Conservation (phyloP, 495 filamentous ascomycete genomes). For the Hypoxylon perforatum region DNA sequence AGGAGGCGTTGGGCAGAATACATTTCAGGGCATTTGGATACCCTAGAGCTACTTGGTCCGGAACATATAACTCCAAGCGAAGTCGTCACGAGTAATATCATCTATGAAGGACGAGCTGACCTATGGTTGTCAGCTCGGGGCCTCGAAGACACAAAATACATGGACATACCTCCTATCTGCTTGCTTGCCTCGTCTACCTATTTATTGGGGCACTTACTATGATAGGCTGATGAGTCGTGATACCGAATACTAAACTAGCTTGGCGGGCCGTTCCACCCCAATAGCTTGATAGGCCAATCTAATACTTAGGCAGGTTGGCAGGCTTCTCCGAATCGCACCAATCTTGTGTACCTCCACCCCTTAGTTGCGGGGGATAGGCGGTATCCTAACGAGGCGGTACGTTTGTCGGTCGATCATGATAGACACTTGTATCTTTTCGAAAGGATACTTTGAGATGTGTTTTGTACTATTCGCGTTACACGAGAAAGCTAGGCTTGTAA, state of each 20-base stretch:
- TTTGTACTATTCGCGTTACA: slow-evolving; percentile 22
- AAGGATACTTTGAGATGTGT: slow-evolving; percentile 22
- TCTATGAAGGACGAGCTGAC: background rate
- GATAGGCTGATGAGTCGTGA: slow-evolving; percentile 6
- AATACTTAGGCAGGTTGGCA: background rate
- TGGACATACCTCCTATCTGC: background rate
- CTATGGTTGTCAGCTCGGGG: background rate
- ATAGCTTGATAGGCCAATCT: background rate
- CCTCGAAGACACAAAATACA: background rate
- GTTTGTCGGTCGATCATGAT: background rate
- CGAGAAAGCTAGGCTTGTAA: too few species aligned
- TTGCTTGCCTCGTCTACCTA: background rate
- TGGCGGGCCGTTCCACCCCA: slow-evolving; percentile 33
- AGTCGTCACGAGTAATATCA: slow-evolving; percentile 3
- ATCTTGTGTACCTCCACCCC: background rate
- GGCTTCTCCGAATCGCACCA: slow-evolving; percentile 5
- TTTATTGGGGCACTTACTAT: background rate
- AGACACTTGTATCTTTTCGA: slow-evolving; percentile 27
- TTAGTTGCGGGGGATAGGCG: slow-evolving; percentile 21
- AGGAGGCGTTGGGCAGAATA: slow-evolving; percentile 9
- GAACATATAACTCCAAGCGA: slow-evolving; percentile 17
- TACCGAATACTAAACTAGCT: slow-evolving; percentile 14
- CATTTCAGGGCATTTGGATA: slow-evolving; percentile 30
- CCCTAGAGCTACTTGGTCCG: slow-evolving; percentile 14
- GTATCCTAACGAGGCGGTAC: slow-evolving; percentile 5